Base-by-base conservation (phyloP, 192 early-diverging fungal species). In the Phycomyces blakesleeanus region DNA sequence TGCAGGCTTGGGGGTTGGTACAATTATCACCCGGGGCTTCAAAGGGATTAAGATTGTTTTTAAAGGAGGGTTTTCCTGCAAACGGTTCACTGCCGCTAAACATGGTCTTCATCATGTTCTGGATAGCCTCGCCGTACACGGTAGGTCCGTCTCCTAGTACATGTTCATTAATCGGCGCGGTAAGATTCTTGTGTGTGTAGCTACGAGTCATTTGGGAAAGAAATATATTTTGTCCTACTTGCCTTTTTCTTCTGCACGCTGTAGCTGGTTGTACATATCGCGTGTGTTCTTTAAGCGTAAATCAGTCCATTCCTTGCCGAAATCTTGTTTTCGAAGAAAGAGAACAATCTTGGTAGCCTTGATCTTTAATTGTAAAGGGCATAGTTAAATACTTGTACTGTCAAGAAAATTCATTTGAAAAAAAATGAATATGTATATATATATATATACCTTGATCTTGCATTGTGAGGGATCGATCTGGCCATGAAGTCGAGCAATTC, bases 231-330 rank as follows among this genome's bases (percentile, higher is more conserved):
- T 34, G 29, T 34, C 29, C 29, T 34, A 34, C 44, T n/a, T 54
- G 21, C 52, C 52, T 12, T 54, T 54, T 25, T 54, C 26, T 29
- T 54, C 52, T 22, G 52, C 52, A 26, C 52, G 21, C 20, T 54
- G 10, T 26, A 54, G 52, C 21, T 54, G 52, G 26, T 25, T 22
- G 26, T 54, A 54, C 52, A 54, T 54, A 3, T 54, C 52, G 52
- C 52, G 16, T 22, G 52, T 54, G 52, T 29, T 54, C 52, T 54
- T 54, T 4, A 29, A 12, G 26, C 52, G 52, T 7, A 54, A 29
- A 22, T 54, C 52, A 22, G 52, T 54, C 52, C 52, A 54, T 54
- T 54, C 52, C 21, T 21, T 54, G 24, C 52, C 52, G 21, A n/a
- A 5, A 3, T 54, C 52, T 25, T 54, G 24, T 12, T 54, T 54